These are phyloP conservation scores for Corylus avellana DNA, from an alignment of 306 rosid species.

Conservation along the genomic window DNA sequence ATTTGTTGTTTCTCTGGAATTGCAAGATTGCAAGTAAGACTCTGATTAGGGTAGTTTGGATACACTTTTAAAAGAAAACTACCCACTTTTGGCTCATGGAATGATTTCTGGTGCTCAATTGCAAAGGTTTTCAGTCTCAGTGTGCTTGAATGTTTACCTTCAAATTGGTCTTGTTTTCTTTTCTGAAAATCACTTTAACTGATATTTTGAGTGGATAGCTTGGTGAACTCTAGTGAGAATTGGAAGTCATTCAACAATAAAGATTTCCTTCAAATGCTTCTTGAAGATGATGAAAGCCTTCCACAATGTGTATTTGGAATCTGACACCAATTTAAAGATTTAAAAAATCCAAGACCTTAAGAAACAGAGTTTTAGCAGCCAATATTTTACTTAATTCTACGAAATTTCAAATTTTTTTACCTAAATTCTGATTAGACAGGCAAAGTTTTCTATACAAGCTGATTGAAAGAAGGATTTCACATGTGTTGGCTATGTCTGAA, in stretches of 20 bases:
- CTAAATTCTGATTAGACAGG: background rate
- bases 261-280: background rate
- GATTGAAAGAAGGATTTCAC: background rate
- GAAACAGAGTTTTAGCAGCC: background rate
- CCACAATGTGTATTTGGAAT: background rate
- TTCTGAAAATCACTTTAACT: background rate
- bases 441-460: background rate
- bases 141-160: background rate
- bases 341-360: background rate
- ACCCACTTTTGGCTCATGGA: too few species aligned
- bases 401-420: background rate
- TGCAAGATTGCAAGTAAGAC: too few species aligned
- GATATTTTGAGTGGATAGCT: background rate
- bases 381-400: background rate
- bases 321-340: background rate
- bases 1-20: background rate
- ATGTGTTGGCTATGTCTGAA: background rate
- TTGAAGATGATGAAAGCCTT: background rate
- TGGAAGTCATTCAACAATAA: background rate
- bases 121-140: too few species aligned
- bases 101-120: too few species aligned
- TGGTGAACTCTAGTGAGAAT: background rate
- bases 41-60: too few species aligned
- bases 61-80: too few species aligned
- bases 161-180: background rate